These are phyloP conservation scores for Delphinella strobiligena DNA, from an alignment of 2,329 filamentous ascomycete species.

Conservation along the genomic window DNA sequence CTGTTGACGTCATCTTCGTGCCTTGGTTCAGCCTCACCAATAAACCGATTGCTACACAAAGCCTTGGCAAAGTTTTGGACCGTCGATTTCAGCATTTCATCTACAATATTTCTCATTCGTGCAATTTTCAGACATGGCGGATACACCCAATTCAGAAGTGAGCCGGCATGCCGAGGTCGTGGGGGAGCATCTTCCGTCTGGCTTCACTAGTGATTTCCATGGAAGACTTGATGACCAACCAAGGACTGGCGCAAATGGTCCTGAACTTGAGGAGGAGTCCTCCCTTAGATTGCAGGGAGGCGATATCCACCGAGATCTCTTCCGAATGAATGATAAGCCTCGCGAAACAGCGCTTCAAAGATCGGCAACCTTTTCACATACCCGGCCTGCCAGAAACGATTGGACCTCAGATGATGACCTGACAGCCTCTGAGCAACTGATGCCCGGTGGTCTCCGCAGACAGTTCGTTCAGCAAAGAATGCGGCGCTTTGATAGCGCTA, in stretches of 20 bases:
- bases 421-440: conserved; percentile 32
- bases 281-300: conserved; percentile 63
- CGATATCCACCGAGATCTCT: conserved; percentile 68
- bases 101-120: no score
- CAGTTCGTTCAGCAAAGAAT: conserved; percentile 35
- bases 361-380: conserved; percentile 54
- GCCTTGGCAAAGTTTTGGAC: no score
- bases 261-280: conserved; percentile 31
- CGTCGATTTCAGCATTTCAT: no score
- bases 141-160: no score
- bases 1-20: no score
- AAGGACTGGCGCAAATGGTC: conserved; percentile 1
- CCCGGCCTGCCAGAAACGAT: conserved; percentile 11
- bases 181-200: conserved; percentile 9
- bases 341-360: conserved; percentile 34
- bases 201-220: conserved; percentile 9
- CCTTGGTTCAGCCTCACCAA: no score
- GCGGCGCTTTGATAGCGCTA: conserved; percentile 25
- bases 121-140: no score
- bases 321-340: conserved; percentile 52
- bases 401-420: conserved; percentile 24
- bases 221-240: no score
- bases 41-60: no score
- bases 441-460: conserved; percentile 43
- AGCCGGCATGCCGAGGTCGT: conserved; percentile 8